phyloP scores from a whole-genome alignment of 2,329 filamentous ascomycete genomes.

The Daldinia eschscholtzii region DNA sequence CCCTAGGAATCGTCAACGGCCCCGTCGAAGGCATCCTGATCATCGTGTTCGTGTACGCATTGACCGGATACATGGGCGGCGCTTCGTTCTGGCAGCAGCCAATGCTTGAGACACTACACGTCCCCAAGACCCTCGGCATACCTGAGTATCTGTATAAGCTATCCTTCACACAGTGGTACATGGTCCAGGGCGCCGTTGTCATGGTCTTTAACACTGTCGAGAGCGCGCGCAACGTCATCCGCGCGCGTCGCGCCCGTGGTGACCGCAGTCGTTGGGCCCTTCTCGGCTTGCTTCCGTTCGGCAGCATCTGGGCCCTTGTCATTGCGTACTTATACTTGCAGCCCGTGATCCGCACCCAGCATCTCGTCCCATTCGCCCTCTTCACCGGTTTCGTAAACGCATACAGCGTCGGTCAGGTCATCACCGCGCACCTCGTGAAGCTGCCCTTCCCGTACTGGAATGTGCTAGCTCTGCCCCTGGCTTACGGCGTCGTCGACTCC shows the following conservation, averaged over 20 bases:
- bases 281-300: constrained; percentile 85
- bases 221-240: constrained; percentile 86
- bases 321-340: constrained; percentile 85
- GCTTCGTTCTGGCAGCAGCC: constrained; percentile 94
- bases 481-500: constrained; percentile 83
- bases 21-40: constrained; percentile 95
- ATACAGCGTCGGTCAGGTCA: constrained; percentile 95
- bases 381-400: constrained; percentile 93
- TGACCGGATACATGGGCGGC: constrained; percentile 88
- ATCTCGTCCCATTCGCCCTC: constrained; percentile 89
- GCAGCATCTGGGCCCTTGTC: constrained; percentile 81
- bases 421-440: constrained; percentile 91
- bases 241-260: constrained; percentile 78
- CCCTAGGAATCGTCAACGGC: constrained; percentile 90
- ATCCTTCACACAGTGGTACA: constrained; percentile 92
- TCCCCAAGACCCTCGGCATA: constrained; percentile 73
- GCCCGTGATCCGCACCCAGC: constrained; percentile 82
- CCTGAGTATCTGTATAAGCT: constrained; percentile 80
- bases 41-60: constrained; percentile 81
- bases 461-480: constrained; percentile 82
- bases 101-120: constrained; percentile 77
- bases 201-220: constrained; percentile 87
- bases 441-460: constrained; percentile 92
- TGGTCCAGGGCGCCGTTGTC: constrained; percentile 85
- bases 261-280: constrained; percentile 81